These are phyloP conservation scores for Orobanche coerulescens DNA, from an alignment of 257 asterid genomes.

Conservation along the genomic window DNA sequence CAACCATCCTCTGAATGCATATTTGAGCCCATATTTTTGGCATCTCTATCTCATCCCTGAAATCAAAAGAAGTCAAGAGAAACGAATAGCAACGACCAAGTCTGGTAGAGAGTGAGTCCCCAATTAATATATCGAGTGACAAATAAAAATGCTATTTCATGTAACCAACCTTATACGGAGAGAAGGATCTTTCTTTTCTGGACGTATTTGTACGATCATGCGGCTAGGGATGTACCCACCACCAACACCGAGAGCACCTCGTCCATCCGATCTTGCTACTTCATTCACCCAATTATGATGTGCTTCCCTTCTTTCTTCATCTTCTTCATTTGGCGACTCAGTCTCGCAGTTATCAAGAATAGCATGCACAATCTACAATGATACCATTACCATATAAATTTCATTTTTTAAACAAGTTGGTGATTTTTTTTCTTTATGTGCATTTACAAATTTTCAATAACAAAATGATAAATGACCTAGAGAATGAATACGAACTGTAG, in stretches of 20 bases:
- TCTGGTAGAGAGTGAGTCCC: not conserved
- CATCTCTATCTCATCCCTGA: slow-evolving; percentile 77
- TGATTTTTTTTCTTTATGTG: not conserved
- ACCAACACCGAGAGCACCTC: slow-evolving; percentile 49
- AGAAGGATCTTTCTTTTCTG: slow-evolving; percentile 77
- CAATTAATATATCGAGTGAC: not conserved
- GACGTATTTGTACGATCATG: slow-evolving; percentile 43
- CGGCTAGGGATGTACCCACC: slow-evolving; percentile 61
- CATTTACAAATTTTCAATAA: too few relatives aligned
- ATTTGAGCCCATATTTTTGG: slow-evolving; percentile 93
- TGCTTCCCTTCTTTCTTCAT: slow-evolving; percentile 57
- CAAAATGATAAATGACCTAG: too few relatives aligned
- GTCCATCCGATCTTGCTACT: slow-evolving; percentile 85
- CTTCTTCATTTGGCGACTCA: slow-evolving; percentile 49
- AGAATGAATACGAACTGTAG: not conserved
- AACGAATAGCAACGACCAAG: slow-evolving; percentile 1
- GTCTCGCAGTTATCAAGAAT: slow-evolving; percentile 70
- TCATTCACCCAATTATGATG: slow-evolving; percentile 98
- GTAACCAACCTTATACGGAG: slow-evolving; percentile 52
- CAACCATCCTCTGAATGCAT: slow-evolving; percentile 87
- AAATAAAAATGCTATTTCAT: not conserved
- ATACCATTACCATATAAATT: slow-evolving; percentile 12
- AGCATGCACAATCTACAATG: slow-evolving; percentile 64
- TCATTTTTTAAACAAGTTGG: not conserved
- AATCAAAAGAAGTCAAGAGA: slow-evolving; percentile 19